Base-by-base conservation (phyloP, 768 basidiomycete genomes). In the Crepidotus variabilis region DNA sequence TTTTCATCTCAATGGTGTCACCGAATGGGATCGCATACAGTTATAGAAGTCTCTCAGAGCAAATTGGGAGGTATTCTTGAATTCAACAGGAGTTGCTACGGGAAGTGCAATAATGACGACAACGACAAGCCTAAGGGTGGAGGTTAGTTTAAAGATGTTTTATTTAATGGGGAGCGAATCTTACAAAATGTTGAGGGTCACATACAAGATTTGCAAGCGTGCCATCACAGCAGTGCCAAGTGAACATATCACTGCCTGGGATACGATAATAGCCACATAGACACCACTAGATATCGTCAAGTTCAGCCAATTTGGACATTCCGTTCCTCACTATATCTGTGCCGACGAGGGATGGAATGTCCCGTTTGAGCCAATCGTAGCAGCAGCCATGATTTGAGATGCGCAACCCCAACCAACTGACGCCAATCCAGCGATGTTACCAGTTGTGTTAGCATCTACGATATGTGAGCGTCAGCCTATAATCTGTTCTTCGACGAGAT, bases 51-150 rank as follows among this genome's bases (percentile, higher is more conserved):
- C 77, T 20, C 81, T 79, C 6, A 91, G 74, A 0, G 85, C 87
- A 55, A 79, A 86, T 21, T 76, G 74, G 0, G 86, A 81, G 1
- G 70, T 78, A 65, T 90, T 91, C 60, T 71, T 81, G 51, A 83
- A 76, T 48, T 82, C 78, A 18, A 69, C 70, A 3, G 86, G 85
- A 3, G 87, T 86, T 3, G 83, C 79, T 21, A 73, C 79, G 0
- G 88, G 88, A 2, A 91, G 73, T 7, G 80, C 86, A 51, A 93
- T 79, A 52, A 92, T 85, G 6, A 90, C 76, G 1, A 80, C 82
- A 7, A 88, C 62, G 60, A 82, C 85, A 13, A 87, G 68, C 21
- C 86, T 88, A 52, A 1, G 16, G 16, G 7, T 5, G 2, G 18
- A 49, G 28, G 47, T 47, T 20, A 21, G 33, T 55, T 28, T 10